phyloP scores from a whole-genome alignment of 345 rosid genomes.

The Limnanthes douglasii region DNA sequence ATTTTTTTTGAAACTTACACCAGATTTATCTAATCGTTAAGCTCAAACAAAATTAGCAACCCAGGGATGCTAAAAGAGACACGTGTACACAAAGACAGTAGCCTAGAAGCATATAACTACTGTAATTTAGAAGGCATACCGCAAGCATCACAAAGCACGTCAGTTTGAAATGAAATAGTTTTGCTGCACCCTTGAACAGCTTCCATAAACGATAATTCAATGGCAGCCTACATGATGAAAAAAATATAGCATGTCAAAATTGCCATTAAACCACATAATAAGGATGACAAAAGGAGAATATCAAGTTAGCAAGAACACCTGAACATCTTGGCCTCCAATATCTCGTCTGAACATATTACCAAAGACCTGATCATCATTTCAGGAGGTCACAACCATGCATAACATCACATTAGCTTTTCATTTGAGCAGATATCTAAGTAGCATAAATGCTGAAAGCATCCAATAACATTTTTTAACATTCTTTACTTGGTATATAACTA shows the following conservation, averaged over 20 bases:
- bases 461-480: too few relatives aligned
- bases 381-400: constrained; percentile 6
- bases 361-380: constrained; percentile 35
- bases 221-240: constrained; percentile 36
- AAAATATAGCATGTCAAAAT: neutral
- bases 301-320: constrained; percentile 34
- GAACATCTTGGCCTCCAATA: constrained; percentile 81
- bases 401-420: constrained; percentile 1
- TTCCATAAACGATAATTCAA: constrained; percentile 98
- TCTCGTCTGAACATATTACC: constrained; percentile 38
- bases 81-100: neutral
- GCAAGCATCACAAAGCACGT: constrained; percentile 73
- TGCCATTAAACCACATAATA: too few relatives aligned
- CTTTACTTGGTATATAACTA: too few relatives aligned
- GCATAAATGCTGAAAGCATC: neutral
- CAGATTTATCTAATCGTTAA: neutral
- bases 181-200: constrained; percentile 96
- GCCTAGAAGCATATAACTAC: neutral
- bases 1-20: neutral
- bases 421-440: too few relatives aligned
- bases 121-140: constrained; percentile 36
- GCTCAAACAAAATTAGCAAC: neutral
- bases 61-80: neutral
- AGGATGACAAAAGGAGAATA: too few relatives aligned
- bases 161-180: constrained; percentile 72